Evolutionary conservation across 441 rosid genomes (phyloP).

Genomic region (Rhodomyrtus psidioides): DNA sequence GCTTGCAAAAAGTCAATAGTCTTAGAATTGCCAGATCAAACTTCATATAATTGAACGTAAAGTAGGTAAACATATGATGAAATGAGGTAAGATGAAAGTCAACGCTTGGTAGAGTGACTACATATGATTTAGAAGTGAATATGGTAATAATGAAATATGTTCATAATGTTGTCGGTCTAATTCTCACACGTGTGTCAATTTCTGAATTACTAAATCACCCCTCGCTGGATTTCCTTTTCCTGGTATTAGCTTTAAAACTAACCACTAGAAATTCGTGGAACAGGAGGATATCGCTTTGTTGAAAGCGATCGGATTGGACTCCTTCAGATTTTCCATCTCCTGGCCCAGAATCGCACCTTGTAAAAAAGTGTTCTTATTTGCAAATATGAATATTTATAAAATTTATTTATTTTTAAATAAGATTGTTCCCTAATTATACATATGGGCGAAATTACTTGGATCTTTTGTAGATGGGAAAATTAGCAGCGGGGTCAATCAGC

Average conservation of each 20-base stretch:
- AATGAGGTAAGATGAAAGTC: neutral
- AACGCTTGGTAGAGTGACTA: neutral
- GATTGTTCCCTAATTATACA: neutral
- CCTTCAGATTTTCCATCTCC: conserved; percentile 37
- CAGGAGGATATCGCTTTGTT: conserved; percentile 22
- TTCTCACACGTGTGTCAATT: neutral
- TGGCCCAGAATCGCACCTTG: conserved; percentile 41
- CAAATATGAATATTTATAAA: neutral
- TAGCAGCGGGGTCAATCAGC: neutral
- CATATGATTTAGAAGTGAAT: neutral
- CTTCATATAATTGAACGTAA: neutral
- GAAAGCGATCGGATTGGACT: conserved; percentile 26
- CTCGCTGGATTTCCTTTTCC: neutral
- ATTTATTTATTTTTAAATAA: neutral
- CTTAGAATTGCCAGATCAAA: neutral
- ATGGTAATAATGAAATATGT: neutral
- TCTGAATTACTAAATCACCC: neutral
- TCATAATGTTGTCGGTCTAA: neutral
- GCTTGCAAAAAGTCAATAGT: neutral
- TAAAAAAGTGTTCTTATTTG: conserved; percentile 7
- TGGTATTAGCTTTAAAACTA: neutral
- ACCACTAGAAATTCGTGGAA: neutral
- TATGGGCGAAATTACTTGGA: neutral
- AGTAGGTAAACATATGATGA: neutral
- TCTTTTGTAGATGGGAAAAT: neutral